Evolutionary conservation across 1,284 basidiomycete genomes (phyloP), one percentile per base, ranked within the genome.

Genomic region (Heterobasidion occidentale): DNA sequence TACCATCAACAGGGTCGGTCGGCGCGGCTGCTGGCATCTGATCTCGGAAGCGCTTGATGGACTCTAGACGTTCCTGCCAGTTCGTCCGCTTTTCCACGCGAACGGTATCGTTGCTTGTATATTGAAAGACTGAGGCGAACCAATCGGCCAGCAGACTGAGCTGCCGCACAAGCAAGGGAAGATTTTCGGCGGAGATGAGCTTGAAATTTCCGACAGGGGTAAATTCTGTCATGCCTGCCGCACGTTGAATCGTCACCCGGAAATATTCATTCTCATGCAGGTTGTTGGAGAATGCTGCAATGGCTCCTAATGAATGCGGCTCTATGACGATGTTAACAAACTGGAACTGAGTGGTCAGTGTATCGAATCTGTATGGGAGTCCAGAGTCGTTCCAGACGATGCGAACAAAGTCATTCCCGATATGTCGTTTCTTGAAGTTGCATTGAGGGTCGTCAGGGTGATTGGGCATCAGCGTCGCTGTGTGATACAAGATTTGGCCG

Each of bases 321-420:
- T 96, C 92, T 64, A 99, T 90, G 65, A 99, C 88, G 65, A 99
- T 94, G 71, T 98, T 99, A 68, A 98, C 86, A 68, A 96, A 98
- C 71, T 98, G 96, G 79, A 98, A 99, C 66, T 93, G 86, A 1
- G 95, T 97, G 33, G 82, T 74, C 60, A 98, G 77, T 20, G 95
- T 98, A 70, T 96, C 92, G 67, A 98, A 98, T 54, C 75, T 79
- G 71, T 98, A 99, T 3, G 88, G 84, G 36, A 72, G 66, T 17
- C 94, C 94, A 9, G 91, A 92, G 67, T 98, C 97, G 73, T 99
- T 99, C 88, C 94, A 99, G 56, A 99, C 84, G 65, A 99, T 95
- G 58, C 93, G 88, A 63, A 97, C 90, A 62, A 83, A 92, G 73
- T 97, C 94, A 70, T 98, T 98, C 36, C 95, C 95, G 54, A 98